Evolutionary conservation across 2,329 filamentous ascomycete species (phyloP).

Genomic region (Chaetomium strumarium): DNA sequence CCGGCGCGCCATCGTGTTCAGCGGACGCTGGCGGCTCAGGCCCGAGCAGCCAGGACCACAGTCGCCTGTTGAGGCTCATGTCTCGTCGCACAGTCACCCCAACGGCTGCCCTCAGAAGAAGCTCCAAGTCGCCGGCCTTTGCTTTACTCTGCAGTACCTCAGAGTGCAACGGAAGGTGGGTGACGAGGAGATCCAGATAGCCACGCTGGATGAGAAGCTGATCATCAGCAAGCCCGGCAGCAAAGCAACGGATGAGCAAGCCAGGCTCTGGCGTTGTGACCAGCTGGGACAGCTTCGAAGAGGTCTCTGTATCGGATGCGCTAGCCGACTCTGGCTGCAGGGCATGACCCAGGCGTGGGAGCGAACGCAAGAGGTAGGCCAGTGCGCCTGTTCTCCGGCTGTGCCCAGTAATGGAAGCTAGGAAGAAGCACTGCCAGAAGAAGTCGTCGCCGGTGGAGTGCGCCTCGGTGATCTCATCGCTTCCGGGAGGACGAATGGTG

Average conservation of each 20-base stretch:
- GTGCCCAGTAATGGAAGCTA: conserved; percentile 85
- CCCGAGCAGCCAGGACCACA: conserved; percentile 96
- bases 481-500: conserved; percentile 51
- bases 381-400: conserved; percentile 79
- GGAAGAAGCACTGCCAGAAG: conserved; percentile 97
- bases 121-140: conserved; percentile 68
- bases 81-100: conserved; percentile 84
- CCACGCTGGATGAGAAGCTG: conserved; percentile 90
- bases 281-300: conserved; percentile 54
- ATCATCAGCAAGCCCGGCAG: conserved; percentile 78
- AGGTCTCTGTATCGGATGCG: conserved; percentile 34
- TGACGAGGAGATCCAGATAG: conserved; percentile 87
- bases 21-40: conserved; percentile 52
- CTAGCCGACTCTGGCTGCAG: conserved; percentile 30
- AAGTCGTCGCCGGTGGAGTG: conserved; percentile 69
- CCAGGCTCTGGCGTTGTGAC: conserved; percentile 87
- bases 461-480: conserved; percentile 44
- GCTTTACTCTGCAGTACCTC: conserved; percentile 71
- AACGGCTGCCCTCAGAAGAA: conserved; percentile 75
- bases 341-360: conserved; percentile 62
- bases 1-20: conserved; percentile 43
- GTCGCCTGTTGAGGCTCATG: conserved; percentile 89
- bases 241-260: conserved; percentile 83
- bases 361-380: conserved; percentile 72
- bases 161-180: conserved; percentile 80